Evolutionary conservation across 768 basidiomycete genomes (phyloP).

Genomic region (Boletus sensibilis): DNA sequence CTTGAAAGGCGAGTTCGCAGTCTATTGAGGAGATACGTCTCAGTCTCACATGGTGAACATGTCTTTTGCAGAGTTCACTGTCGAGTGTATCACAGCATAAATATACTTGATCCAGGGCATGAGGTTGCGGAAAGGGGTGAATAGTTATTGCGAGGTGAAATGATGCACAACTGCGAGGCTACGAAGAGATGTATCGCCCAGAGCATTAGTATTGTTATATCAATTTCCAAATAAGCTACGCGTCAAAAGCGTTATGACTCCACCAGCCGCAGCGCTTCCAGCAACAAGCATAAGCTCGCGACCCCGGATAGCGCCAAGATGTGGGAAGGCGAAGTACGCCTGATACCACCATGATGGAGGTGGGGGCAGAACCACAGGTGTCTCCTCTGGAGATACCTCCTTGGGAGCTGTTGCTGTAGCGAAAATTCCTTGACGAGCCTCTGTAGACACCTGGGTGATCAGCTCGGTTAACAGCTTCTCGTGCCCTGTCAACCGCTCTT

Average conservation of each 20-base stretch:
- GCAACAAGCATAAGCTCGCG: constrained; percentile 29
- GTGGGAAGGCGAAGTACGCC: constrained; percentile 8
- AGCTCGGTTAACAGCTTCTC: constrained; percentile 35
- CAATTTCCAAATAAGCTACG: constrained; percentile 19
- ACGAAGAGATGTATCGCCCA: background rate
- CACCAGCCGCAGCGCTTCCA: constrained; percentile 30
- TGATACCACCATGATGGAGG: constrained; percentile 11
- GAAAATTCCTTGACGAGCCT: constrained; percentile 10
- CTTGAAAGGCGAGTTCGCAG: constrained; percentile 42
- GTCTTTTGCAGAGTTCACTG: constrained; percentile 26
- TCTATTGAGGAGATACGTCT: background rate
- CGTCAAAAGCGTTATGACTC: constrained; percentile 24
- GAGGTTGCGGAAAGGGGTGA: constrained; percentile 7
- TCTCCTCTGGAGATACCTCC: constrained; percentile 4
- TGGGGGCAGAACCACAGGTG: background rate
- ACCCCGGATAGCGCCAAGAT: constrained; percentile 7
- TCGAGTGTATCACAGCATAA: constrained; percentile 30
- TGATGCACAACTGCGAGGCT: background rate
- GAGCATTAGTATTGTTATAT: constrained; percentile 7
- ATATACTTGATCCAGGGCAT: background rate
- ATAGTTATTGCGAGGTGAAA: background rate
- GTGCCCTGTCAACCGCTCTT: constrained; percentile 50
- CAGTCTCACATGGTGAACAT: background rate
- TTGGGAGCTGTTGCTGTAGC: constrained; percentile 2
- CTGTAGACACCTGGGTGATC: constrained; percentile 16